phyloP scores from a whole-genome alignment of 768 basidiomycete genomes.

The Mycena floridula region DNA sequence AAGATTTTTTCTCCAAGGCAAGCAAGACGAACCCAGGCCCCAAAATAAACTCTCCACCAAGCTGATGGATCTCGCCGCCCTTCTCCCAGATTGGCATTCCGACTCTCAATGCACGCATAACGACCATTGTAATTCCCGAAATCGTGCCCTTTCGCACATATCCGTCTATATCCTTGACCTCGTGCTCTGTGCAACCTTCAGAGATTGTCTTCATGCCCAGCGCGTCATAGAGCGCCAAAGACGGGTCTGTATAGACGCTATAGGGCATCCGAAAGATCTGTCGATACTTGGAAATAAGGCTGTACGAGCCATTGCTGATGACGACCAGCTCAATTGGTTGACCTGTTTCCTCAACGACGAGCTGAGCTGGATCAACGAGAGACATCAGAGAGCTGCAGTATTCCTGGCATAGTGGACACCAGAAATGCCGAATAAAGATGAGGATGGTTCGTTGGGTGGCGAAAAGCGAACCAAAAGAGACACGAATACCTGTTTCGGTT shows the following conservation, averaged over 20 bases:
- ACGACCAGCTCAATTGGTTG: constrained; percentile 57
- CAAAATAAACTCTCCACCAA: constrained; percentile 83
- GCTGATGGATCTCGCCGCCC: constrained; percentile 69
- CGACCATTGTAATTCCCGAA: constrained; percentile 68
- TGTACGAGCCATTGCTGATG: constrained; percentile 73
- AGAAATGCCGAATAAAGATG: constrained; percentile 85
- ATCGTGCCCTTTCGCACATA: constrained; percentile 66
- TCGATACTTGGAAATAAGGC: constrained; percentile 72
- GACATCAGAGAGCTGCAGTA: constrained; percentile 66
- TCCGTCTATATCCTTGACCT: constrained; percentile 12
- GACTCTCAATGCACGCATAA: constrained; percentile 60
- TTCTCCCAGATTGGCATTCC: constrained; percentile 81
- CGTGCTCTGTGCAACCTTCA: neutral
- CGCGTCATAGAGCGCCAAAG: constrained; percentile 57
- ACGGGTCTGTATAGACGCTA: constrained; percentile 76
- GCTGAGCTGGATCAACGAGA: constrained; percentile 36
- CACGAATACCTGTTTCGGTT: constrained; percentile 57
- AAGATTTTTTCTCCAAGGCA: neutral
- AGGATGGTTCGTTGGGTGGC: constrained; percentile 48
- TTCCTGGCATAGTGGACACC: constrained; percentile 85
- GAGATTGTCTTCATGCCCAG: constrained; percentile 62
- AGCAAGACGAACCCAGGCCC: constrained; percentile 35
- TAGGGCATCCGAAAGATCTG: constrained; percentile 71
- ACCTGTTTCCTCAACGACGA: constrained; percentile 10
- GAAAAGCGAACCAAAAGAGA: constrained; percentile 68